Evolutionary conservation across 441 rosid species (phyloP).

Genomic region (Syzygium syzygioides): DNA sequence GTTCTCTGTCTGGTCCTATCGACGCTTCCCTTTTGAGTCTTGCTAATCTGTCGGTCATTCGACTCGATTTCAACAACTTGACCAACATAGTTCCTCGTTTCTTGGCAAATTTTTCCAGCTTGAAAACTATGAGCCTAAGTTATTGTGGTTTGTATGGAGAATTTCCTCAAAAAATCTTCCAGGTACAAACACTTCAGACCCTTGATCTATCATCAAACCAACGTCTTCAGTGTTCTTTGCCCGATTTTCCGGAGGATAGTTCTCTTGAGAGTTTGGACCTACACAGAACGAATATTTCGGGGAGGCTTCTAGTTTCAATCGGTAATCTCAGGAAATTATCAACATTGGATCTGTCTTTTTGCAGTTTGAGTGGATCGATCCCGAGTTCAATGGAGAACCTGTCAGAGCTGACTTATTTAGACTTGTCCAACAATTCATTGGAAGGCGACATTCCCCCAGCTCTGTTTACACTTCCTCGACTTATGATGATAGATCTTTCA

Average conservation of each 20-base stretch:
- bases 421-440: too few relatives aligned
- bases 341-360: neutral
- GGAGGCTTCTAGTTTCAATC: constrained; percentile 24
- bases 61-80: neutral
- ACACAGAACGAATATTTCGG: neutral
- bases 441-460: neutral
- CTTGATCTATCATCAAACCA: neutral
- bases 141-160: too few relatives aligned
- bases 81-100: too few relatives aligned
- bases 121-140: too few relatives aligned
- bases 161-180: too few relatives aligned
- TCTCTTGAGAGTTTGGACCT: constrained; percentile 21
- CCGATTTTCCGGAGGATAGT: neutral
- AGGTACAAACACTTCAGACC: neutral
- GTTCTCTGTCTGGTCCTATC: neutral
- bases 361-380: too few relatives aligned
- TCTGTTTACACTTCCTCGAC: accelerated
- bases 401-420: too few relatives aligned
- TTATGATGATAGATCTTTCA: neutral
- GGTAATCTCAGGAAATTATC: constrained; percentile 17
- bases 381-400: too few relatives aligned
- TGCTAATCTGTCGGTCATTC: constrained; percentile 2
- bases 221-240: neutral
- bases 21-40: neutral
- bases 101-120: too few relatives aligned